Conservation (phyloP, 2,329 filamentous ascomycete species). For the Claviceps cyperi region DNA sequence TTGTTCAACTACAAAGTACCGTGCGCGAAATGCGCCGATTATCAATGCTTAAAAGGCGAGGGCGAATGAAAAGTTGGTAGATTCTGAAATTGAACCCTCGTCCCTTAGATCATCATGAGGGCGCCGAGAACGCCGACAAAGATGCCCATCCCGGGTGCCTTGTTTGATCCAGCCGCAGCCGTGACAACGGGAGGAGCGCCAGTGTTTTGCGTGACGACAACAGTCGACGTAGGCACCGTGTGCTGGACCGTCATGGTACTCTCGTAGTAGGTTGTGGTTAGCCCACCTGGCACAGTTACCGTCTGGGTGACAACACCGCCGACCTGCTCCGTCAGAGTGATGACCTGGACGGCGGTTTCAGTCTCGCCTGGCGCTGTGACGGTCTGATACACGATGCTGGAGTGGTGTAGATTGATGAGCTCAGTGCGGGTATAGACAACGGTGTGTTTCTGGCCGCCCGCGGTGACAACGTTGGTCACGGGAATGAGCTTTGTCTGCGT, state of each 20-base stretch:
- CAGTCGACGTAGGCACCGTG: slow-evolving; percentile 11
- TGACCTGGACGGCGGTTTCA: slow-evolving; percentile 18
- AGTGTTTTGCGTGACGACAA: slow-evolving; percentile 7
- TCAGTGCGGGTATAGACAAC: slow-evolving; percentile 12
- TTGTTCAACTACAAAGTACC: no score
- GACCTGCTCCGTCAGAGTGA: slow-evolving; percentile 26
- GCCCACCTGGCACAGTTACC: slow-evolving; percentile 20
- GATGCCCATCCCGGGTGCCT: slow-evolving; percentile 19
- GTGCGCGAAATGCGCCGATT: not conserved
- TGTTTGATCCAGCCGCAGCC: slow-evolving; percentile 12
- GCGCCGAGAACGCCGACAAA: slow-evolving; percentile 10
- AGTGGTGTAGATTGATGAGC: slow-evolving; percentile 15
- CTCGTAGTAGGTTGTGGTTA: slow-evolving; percentile 21
- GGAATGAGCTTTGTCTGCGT: slow-evolving; percentile 25
- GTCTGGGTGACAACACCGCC: slow-evolving; percentile 29
- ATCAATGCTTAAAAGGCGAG: not conserved
- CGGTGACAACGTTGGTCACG: slow-evolving; percentile 19
- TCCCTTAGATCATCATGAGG: slow-evolving; percentile 6
- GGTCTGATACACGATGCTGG: slow-evolving; percentile 20
- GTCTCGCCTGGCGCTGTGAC: slow-evolving; percentile 24
- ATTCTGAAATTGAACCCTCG: not conserved
- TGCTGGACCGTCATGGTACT: slow-evolving; percentile 21
- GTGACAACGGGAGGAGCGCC: slow-evolving; percentile 12
- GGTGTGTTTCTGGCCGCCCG: slow-evolving; percentile 16
- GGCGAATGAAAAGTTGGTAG: not conserved